phyloP scores from a whole-genome alignment of 129 eudicot species.

The Logfia minima region DNA sequence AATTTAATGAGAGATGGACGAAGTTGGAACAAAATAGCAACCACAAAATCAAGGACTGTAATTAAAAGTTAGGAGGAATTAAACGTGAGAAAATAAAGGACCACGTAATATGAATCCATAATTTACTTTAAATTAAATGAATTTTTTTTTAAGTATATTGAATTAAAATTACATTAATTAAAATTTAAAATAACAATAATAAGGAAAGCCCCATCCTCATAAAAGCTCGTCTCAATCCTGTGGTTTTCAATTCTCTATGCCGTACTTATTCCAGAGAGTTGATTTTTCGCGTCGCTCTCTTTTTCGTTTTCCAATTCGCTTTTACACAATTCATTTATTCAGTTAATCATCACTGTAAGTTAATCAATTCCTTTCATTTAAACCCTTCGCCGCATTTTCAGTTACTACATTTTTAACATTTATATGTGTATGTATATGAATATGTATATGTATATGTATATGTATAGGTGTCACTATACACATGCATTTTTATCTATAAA shows the following conservation, averaged over 20 bases:
- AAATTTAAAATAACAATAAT: constrained; percentile 20
- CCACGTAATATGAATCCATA: no score
- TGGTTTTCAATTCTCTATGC: constrained; percentile 62
- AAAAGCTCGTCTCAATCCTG: constrained; percentile 59
- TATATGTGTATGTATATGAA: no score
- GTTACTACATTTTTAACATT: not conserved
- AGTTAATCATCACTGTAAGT: constrained; percentile 35
- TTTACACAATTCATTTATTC: constrained; percentile 21
- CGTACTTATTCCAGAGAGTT: constrained; percentile 41
- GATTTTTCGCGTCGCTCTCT: constrained; percentile 35
- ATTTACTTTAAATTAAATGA: no score
- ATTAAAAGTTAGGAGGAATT: no score
- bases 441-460: no score
- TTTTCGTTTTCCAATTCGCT: constrained; percentile 5
- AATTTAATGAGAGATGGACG: no score
- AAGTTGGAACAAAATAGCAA: no score
- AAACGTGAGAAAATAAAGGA: no score
- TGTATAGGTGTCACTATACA: constrained; percentile 9
- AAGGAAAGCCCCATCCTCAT: constrained; percentile 49
- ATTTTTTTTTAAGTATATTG: no score
- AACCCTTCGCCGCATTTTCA: not conserved
- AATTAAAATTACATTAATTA: no score
- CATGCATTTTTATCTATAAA: not conserved
- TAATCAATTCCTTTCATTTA: not conserved
- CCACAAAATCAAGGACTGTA: no score